Conservation (phyloP, 768 basidiomycete species). For the Rickenella mellea region DNA sequence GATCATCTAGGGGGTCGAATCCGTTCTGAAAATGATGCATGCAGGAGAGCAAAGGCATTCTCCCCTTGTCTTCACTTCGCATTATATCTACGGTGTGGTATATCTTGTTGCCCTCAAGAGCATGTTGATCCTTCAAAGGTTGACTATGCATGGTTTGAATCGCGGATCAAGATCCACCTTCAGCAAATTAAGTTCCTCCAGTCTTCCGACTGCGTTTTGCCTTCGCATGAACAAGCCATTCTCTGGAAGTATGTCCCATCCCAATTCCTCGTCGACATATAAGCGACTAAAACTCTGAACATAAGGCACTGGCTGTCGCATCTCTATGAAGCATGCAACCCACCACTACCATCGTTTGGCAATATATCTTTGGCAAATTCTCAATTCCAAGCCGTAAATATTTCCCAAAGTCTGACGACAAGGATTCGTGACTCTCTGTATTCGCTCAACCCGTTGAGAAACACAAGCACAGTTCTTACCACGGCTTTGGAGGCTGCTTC, state of each 20-base stretch:
- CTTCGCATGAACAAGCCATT: neutral
- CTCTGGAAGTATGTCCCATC: conserved; percentile 2
- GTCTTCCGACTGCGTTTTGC: conserved; percentile 11
- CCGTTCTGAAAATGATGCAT: conserved; percentile 22
- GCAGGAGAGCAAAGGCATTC: conserved; percentile 21
- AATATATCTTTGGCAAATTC: conserved; percentile 24
- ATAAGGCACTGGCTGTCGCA: conserved; percentile 34
- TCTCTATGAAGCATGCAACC: conserved; percentile 41
- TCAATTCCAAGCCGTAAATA: no score
- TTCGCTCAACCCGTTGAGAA: no score
- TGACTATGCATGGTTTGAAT: conserved; percentile 27
- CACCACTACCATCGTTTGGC: conserved; percentile 38
- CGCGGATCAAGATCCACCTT: conserved; percentile 33
- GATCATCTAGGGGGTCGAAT: conserved; percentile 20
- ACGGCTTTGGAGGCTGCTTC: no score
- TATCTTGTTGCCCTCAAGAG: conserved; percentile 23
- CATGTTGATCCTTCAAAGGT: conserved; percentile 22
- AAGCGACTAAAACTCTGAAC: neutral
- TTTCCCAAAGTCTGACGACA: no score
- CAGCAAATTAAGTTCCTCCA: conserved; percentile 42
- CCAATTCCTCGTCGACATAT: neutral
- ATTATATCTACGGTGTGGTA: conserved; percentile 22
- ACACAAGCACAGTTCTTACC: no score
- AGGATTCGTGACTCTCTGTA: no score
- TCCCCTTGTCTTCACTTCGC: conserved; percentile 29